phyloP scores from a whole-genome alignment of 2,329 filamentous ascomycete species.

The Sclerotinia spermophila region DNA sequence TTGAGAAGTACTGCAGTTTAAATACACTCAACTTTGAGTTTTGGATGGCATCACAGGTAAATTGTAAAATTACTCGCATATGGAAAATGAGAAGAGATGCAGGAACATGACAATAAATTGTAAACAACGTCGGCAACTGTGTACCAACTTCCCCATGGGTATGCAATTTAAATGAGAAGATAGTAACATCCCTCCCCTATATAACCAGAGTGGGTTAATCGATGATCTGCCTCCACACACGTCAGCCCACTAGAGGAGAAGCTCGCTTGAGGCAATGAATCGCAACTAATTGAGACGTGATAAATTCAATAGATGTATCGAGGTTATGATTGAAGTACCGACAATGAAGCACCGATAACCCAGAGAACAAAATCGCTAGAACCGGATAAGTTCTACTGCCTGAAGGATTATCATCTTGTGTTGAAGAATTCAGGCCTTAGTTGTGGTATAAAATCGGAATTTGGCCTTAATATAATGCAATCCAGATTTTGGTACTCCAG shows the following conservation, averaged over 20 bases:
- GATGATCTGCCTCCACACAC: not conserved
- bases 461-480: not conserved
- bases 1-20: not conserved
- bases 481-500: not conserved
- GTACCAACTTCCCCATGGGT: too few relatives aligned
- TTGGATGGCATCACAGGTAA: not conserved
- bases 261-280: not conserved
- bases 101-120: not conserved
- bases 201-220: not conserved
- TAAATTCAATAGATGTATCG: not conserved
- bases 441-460: not conserved
- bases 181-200: not conserved
- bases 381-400: not conserved
- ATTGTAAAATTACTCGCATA: not conserved
- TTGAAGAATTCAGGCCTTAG: not conserved
- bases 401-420: not conserved
- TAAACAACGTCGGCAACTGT: not conserved
- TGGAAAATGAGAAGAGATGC: not conserved
- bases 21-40: conserved; percentile 3
- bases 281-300: not conserved
- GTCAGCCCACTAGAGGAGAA: not conserved
- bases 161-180: not conserved
- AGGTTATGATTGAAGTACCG: too few relatives aligned
- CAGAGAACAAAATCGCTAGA: not conserved
- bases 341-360: not conserved